Conservation (phyloP, 768 basidiomycete genomes). For the Russula sp. region DNA sequence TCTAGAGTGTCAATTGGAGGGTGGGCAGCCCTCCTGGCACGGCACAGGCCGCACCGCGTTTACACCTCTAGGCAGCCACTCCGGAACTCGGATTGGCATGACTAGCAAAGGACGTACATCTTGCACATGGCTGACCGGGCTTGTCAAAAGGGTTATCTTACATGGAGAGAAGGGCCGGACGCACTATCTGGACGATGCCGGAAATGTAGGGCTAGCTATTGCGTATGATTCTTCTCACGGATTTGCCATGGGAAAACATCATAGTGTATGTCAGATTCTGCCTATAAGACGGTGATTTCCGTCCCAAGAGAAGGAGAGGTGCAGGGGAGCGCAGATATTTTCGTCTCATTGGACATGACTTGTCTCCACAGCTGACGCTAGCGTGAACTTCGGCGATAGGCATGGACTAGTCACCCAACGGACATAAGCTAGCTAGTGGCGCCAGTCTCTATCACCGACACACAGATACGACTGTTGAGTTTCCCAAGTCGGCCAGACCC, state of each 20-base stretch:
- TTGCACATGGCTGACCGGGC: background rate
- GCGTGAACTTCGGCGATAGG: background rate
- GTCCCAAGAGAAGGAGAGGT: background rate
- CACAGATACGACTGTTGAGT: background rate
- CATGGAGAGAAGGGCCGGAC: background rate
- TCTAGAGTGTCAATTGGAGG: constrained; percentile 6
- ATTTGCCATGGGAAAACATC: background rate
- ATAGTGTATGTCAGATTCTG: background rate
- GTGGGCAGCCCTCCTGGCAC: background rate
- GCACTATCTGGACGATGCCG: too few species aligned
- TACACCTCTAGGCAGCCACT: background rate
- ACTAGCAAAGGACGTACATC: background rate
- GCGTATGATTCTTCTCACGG: background rate
- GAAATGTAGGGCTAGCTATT: background rate
- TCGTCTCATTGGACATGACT: background rate
- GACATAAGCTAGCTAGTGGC: background rate
- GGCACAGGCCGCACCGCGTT: background rate
- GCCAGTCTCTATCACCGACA: background rate
- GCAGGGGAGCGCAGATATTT: background rate
- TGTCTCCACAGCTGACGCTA: background rate
- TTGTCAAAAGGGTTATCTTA: background rate
- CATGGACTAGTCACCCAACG: background rate
- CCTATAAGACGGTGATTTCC: background rate
- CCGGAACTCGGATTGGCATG: background rate
- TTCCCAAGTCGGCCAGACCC: background rate